A percentile compares a stretch with the other conserved stretches of the same genome.
phyloP scores from a whole-genome alignment of 257 asterid genomes.

The Plantago major region DNA sequence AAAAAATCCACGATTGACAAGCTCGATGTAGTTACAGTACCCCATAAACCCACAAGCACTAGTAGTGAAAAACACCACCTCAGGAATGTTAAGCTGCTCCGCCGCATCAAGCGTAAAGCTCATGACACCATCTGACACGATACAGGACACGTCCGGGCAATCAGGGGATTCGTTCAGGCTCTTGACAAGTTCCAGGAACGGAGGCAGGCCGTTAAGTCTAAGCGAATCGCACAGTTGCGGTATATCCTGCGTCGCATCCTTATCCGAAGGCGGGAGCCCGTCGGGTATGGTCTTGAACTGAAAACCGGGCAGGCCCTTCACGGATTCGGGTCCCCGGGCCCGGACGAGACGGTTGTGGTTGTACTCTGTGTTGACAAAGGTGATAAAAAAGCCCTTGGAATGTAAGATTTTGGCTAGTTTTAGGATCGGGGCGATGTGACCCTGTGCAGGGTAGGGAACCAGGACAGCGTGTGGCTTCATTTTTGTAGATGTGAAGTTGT shows the following conservation, averaged over 20 bases:
- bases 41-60: slow-evolving; percentile 64
- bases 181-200: slow-evolving; percentile 42
- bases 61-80: slow-evolving; percentile 50
- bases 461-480: slow-evolving; percentile 56
- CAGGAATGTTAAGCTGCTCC: slow-evolving; percentile 50
- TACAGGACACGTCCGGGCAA: slow-evolving; percentile 48
- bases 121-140: slow-evolving; percentile 65
- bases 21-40: slow-evolving; percentile 39
- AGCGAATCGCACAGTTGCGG: slow-evolving; percentile 47
- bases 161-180: slow-evolving; percentile 36
- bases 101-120: slow-evolving; percentile 66
- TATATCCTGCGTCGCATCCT: slow-evolving; percentile 61
- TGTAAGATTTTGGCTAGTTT: slow-evolving; percentile 52
- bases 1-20: slow-evolving; percentile 39
- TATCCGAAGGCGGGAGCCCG: slow-evolving; percentile 56
- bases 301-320: slow-evolving; percentile 40
- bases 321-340: slow-evolving; percentile 49
- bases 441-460: slow-evolving; percentile 73
- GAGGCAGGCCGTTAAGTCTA: slow-evolving; percentile 26
- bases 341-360: slow-evolving; percentile 55
- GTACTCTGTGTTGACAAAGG: slow-evolving; percentile 70
- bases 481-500: neutral
- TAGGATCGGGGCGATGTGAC: slow-evolving; percentile 60
- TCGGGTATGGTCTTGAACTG: slow-evolving; percentile 57
- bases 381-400: slow-evolving; percentile 52